Evolutionary conservation across 805 yeast species (phyloP).

Genomic region (Yarrowia bubula): DNA sequence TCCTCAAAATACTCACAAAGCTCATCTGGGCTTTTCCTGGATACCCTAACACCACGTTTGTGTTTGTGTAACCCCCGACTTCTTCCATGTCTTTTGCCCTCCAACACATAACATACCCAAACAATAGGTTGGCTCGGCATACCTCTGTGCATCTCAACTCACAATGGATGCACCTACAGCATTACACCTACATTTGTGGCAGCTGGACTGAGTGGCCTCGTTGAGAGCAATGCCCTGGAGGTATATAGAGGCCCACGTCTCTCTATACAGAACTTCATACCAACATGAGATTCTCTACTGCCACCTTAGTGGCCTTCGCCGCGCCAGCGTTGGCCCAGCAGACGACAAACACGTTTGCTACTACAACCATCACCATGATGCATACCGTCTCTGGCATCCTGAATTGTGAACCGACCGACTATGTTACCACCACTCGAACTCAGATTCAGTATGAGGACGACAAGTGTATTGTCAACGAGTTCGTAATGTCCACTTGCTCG

Average conservation of each 20-base stretch:
- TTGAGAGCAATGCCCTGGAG: background rate
- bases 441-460: background rate
- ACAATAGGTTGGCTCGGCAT: background rate
- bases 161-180: background rate
- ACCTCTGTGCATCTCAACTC: background rate
- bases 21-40: background rate
- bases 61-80: too few relatives aligned
- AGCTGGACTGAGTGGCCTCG: background rate
- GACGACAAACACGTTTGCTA: background rate
- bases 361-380: background rate
- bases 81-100: too few relatives aligned
- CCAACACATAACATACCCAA: background rate
- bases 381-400: background rate
- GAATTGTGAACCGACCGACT: background rate
- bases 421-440: background rate
- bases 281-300: background rate
- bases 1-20: background rate
- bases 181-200: background rate
- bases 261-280: background rate
- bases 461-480: background rate
- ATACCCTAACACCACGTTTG: too few relatives aligned
- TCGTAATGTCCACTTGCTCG: background rate
- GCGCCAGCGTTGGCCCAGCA: background rate
- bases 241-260: background rate
- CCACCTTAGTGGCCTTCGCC: background rate